Conservation (phyloP, 2,329 filamentous ascomycete species). For the Tolypocladium ophioglossoides region DNA sequence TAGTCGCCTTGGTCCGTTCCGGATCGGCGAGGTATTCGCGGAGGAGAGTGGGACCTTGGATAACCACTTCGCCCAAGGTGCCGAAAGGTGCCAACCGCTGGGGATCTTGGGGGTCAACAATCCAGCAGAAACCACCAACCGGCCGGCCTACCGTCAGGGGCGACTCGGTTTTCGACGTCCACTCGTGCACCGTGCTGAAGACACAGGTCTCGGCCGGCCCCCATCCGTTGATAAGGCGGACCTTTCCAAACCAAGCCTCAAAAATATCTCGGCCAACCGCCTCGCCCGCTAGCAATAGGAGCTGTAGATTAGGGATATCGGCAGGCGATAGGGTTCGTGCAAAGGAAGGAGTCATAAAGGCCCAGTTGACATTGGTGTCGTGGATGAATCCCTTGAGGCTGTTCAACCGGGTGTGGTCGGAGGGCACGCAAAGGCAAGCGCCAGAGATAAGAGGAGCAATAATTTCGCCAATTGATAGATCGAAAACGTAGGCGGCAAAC, state of each 20-base stretch:
- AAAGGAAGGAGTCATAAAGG: slow-evolving; percentile 4
- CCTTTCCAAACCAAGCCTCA: slow-evolving; percentile 3
- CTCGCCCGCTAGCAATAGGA: slow-evolving; percentile 4
- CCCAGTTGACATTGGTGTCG: slow-evolving; percentile 1
- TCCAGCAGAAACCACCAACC: background rate
- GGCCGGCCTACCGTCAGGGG: slow-evolving; percentile 1
- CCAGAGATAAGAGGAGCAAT: background rate
- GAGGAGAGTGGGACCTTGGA: too few species aligned
- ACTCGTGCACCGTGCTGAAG: slow-evolving; percentile 1
- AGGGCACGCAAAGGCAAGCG: background rate
- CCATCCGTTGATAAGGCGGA: slow-evolving; percentile 6
- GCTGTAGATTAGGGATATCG: slow-evolving; percentile 1
- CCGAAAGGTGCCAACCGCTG: background rate
- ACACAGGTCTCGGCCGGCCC: slow-evolving; percentile 6
- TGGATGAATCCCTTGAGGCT: slow-evolving; percentile 1
- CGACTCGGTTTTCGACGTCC: background rate
- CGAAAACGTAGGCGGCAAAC: background rate
- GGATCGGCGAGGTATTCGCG: too few species aligned
- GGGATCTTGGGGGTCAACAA: background rate
- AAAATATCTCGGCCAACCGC: slow-evolving; percentile 1
- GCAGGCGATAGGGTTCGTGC: slow-evolving; percentile 1
- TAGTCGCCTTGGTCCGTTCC: too few species aligned
- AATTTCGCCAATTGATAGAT: background rate
- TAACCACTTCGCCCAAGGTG: too few species aligned
- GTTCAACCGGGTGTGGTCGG: slow-evolving; percentile 1